Evolutionary conservation across 2,329 filamentous ascomycete species (phyloP).

Genomic region (Cladosporium sp.): DNA sequence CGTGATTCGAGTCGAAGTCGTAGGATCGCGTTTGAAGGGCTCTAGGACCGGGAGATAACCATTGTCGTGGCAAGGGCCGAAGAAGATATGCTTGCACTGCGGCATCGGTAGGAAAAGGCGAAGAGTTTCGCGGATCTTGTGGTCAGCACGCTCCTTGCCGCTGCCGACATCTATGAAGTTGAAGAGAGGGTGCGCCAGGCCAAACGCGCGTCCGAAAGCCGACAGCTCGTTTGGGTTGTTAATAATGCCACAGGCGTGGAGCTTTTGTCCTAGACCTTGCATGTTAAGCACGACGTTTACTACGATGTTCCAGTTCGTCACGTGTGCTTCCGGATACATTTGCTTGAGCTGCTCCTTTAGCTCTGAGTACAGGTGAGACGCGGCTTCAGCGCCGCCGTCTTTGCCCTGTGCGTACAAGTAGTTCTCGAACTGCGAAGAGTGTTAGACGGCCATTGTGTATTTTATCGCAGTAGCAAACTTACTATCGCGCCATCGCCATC

Average conservation of each 20-base stretch:
- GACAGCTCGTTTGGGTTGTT: conserved; percentile 41
- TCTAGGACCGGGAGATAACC: conserved; percentile 49
- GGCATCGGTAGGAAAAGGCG: conserved; percentile 48
- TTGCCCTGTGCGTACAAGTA: conserved; percentile 42
- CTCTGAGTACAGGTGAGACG: conserved; percentile 43
- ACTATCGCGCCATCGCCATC: conserved; percentile 53
- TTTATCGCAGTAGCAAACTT: conserved; percentile 24
- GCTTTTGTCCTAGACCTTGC: conserved; percentile 46
- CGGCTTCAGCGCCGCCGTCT: conserved; percentile 50
- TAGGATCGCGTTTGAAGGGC: conserved; percentile 44
- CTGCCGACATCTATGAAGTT: conserved; percentile 50
- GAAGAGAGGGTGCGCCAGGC: conserved; percentile 47
- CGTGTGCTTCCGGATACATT: conserved; percentile 40
- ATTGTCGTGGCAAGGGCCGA: conserved; percentile 50
- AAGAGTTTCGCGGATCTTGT: conserved; percentile 49
- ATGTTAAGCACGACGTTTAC: conserved; percentile 51
- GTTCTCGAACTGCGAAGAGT: conserved; percentile 45
- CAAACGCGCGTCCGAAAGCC: conserved; percentile 47
- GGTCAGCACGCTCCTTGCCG: conserved; percentile 49
- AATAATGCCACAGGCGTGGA: conserved; percentile 44
- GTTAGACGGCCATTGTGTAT: neutral
- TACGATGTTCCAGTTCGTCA: conserved; percentile 46
- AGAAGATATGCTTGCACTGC: conserved; percentile 48
- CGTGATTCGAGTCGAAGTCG: conserved; percentile 42
- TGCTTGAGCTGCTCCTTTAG: conserved; percentile 45